Conservation (phyloP, 2,329 filamentous ascomycete species). For the Pestalotiopsis sp. region DNA sequence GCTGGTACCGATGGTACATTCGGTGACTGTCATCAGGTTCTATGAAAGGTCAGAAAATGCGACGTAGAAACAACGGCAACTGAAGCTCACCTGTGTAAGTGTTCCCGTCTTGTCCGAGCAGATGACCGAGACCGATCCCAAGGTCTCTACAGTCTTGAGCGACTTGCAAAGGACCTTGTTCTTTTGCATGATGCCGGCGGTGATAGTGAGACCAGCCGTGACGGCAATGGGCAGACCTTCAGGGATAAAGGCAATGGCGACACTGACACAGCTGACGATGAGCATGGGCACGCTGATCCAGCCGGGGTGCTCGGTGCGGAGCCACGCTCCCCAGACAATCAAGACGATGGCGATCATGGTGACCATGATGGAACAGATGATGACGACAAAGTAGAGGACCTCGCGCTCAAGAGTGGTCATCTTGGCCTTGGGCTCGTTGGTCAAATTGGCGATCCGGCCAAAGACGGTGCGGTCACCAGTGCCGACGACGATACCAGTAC, state of each 20-base stretch:
- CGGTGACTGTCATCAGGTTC: conserved; percentile 75
- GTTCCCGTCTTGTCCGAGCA: conserved; percentile 80
- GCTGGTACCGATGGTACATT: conserved; percentile 60
- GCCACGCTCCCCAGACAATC: conserved; percentile 70
- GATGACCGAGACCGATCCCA: conserved; percentile 72
- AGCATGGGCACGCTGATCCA: conserved; percentile 74
- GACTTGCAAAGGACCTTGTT: conserved; percentile 81
- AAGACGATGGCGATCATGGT: conserved; percentile 66
- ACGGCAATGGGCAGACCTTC: conserved; percentile 73
- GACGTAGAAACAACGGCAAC: conserved; percentile 1
- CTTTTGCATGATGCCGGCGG: conserved; percentile 74
- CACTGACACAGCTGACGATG: conserved; percentile 72
- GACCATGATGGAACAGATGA: conserved; percentile 70
- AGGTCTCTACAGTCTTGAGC: conserved; percentile 75
- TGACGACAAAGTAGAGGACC: conserved; percentile 70
- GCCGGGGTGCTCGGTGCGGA: conserved; percentile 64
- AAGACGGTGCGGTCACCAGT: conserved; percentile 76
- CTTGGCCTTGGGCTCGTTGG: conserved; percentile 67
- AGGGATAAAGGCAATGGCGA: conserved; percentile 73
- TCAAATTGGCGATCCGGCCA: conserved; percentile 73
- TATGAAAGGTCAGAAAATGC: conserved; percentile 24
- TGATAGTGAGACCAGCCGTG: conserved; percentile 73
- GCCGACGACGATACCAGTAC: conserved; percentile 67
- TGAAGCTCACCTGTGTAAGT: conserved; percentile 51
- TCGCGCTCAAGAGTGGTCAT: conserved; percentile 73